Conservation (phyloP, 352 stramenopile genomes). For the Globisporangium ultimum region DNA sequence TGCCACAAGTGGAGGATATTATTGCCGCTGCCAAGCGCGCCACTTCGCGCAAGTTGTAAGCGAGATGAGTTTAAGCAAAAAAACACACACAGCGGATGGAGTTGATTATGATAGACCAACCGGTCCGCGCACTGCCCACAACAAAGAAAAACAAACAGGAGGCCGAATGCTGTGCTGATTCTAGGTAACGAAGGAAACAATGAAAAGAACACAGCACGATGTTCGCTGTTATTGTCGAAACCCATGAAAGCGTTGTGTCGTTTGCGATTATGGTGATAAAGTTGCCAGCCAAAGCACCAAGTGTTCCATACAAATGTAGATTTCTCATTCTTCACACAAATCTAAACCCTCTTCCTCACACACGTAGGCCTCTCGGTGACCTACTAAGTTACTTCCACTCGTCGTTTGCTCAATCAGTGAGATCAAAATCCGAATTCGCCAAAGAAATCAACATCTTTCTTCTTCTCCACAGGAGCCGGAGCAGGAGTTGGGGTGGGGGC, state of each 20-base stretch:
- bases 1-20: conserved; percentile 96
- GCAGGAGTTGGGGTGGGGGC: conserved; percentile 19
- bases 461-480: conserved; percentile 31
- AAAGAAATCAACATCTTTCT: conserved; percentile 87
- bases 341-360: not conserved
- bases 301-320: too few species aligned
- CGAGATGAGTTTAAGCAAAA: not conserved
- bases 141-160: too few species aligned
- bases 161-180: conserved; percentile 8
- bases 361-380: not conserved
- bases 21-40: conserved; percentile 91
- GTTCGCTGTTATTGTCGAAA: conserved; percentile 9
- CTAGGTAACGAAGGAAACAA: conserved; percentile 1
- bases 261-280: too few species aligned
- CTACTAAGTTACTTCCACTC: conserved; percentile 10
- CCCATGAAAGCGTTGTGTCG: too few species aligned
- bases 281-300: too few species aligned
- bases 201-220: conserved; percentile 11
- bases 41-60: conserved; percentile 68
- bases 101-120: too few species aligned
- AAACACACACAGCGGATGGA: too few species aligned
- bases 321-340: conserved; percentile 1
- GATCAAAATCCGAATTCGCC: conserved; percentile 76
- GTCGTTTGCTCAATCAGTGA: not conserved
- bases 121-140: too few species aligned